A percentile compares a stretch with the other conserved stretches of the same genome.
Conservation (phyloP, 2,329 filamentous ascomycete genomes). For the Chaetoscypha palmicola region DNA sequence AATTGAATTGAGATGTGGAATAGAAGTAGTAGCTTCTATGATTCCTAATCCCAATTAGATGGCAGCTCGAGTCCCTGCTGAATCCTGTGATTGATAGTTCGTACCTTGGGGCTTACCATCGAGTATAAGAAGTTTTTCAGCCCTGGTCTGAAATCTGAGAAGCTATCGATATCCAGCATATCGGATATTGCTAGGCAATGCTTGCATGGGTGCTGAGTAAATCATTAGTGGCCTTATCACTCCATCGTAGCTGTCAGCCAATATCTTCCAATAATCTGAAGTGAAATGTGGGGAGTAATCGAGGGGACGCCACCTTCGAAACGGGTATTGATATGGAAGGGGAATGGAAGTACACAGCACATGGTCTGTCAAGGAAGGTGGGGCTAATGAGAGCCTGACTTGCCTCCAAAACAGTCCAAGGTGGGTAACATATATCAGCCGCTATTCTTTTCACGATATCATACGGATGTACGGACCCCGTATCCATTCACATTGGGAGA, state of each 20-base stretch:
- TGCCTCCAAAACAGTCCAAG: too few species aligned
- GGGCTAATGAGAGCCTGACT: background rate
- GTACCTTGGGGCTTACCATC: background rate
- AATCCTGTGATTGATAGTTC: background rate
- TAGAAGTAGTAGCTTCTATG: background rate
- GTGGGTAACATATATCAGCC: too few species aligned
- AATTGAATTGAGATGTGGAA: background rate
- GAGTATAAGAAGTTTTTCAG: background rate
- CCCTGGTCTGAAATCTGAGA: background rate
- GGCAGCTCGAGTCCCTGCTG: background rate
- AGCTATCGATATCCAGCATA: background rate
- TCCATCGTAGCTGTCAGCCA: background rate
- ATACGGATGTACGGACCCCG: too few species aligned
- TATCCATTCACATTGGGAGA: too few species aligned
- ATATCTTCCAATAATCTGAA: background rate
- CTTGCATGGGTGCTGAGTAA: background rate
- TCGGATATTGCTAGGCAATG: constrained; percentile 2
- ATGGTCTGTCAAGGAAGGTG: too few species aligned
- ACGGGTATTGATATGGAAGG: background rate
- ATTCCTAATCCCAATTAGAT: background rate
- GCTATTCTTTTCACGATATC: too few species aligned
- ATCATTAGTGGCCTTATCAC: background rate
- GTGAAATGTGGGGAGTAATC: background rate
- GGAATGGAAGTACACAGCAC: background rate
- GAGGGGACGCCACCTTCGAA: background rate